Evolutionary conservation across 768 basidiomycete species (phyloP).

Genomic region (Hirschioporus abietinus): DNA sequence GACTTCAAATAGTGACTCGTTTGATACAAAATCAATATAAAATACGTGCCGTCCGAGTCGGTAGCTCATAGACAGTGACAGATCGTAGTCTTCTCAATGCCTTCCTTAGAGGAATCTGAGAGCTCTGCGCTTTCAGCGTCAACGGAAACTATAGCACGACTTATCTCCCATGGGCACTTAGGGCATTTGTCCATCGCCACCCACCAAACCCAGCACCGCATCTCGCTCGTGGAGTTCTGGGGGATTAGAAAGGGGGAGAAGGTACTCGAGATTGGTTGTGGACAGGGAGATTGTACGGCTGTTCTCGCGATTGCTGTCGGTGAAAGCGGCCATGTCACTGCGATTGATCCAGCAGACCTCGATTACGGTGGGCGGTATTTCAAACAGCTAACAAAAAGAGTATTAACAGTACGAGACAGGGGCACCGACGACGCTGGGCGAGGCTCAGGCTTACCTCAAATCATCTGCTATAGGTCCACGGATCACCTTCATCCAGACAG

Average conservation of each 20-base stretch:
- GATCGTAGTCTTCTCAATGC: no score
- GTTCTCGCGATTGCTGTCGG: slow-evolving; percentile 32
- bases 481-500: slow-evolving; percentile 28
- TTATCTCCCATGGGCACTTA: slow-evolving; percentile 13
- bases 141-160: slow-evolving; percentile 12
- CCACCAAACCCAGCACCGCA: slow-evolving; percentile 26
- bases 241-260: slow-evolving; percentile 22
- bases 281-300: slow-evolving; percentile 36
- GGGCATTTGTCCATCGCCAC: slow-evolving; percentile 12
- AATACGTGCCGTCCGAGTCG: no score
- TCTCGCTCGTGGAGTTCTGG: slow-evolving; percentile 27
- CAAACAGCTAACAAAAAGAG: no score
- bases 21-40: no score
- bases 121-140: neutral
- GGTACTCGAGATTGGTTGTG: slow-evolving; percentile 36
- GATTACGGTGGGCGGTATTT: slow-evolving; percentile 32
- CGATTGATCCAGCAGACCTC: slow-evolving; percentile 32
- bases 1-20: no score
- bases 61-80: no score
- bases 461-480: slow-evolving; percentile 26
- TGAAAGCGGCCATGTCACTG: slow-evolving; percentile 29
- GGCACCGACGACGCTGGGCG: slow-evolving; percentile 29
- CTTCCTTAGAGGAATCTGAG: no score
- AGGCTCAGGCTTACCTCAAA: slow-evolving; percentile 31
- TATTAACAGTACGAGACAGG: slow-evolving; percentile 18